Evolutionary conservation across 2,329 filamentous ascomycete genomes (phyloP), one percentile per base, ranked within the genome.

Genomic region (Aspergillus alliaceus): DNA sequence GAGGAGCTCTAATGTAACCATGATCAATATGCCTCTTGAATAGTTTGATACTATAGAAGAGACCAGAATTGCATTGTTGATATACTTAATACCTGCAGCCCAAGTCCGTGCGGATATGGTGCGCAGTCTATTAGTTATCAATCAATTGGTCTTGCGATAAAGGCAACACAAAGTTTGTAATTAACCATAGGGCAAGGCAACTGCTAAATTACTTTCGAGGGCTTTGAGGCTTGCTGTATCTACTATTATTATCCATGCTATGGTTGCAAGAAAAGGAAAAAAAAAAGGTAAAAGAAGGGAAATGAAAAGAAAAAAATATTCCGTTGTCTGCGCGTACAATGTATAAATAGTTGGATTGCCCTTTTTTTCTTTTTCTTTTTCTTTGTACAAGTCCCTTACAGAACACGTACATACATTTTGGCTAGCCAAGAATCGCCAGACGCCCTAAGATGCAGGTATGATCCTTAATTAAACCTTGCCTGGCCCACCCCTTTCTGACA

Each of bases 401-500:
- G 64, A 64, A 27, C 24, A 27, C 35, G 22, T 42, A 29, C 20
- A 29, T 29, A 39, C n/a, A 49, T 54, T 48, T 44, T 55, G 27
- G 44, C 51, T 58, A 56, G 67, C 69, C 68, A 69, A 69, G 70
- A 52, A 53, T 42, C 52, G 59, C 51, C 56, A 65, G 62, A 65
- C 72, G 61, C 68, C 60, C 70, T 72, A 72, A 63, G 53, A 62
- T 58, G 62, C 66, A 49, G 61, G 64, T 67, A 65, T 63, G 67
- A 72, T 70, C 72, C 72, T 73, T 74, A 72, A 74, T 74, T 58
- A 74, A 74, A 74, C 72, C 69, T 72, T 73, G 65, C 63, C 59
- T 42, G 56, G 60, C 55, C 63, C 67, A 62, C 55, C 54, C 48
- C 57, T 54, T 58, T 60, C 44, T 62, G 54, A 63, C 59, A 64